These are phyloP conservation scores for Colletotrichum musicola DNA, from an alignment of 2,329 filamentous ascomycete genomes.

Conservation along the genomic window DNA sequence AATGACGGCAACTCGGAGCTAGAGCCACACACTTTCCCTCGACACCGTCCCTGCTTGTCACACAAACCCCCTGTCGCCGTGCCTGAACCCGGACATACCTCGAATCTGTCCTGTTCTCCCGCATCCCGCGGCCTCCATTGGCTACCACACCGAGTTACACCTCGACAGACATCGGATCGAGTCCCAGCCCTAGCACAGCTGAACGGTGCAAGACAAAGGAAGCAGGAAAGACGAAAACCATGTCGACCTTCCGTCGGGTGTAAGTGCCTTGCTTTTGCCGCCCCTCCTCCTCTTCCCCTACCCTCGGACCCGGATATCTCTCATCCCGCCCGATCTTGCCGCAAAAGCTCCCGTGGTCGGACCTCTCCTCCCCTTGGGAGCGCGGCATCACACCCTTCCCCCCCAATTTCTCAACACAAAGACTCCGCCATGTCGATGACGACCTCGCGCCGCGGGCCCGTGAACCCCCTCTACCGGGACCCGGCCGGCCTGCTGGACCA, in stretches of 20 bases:
- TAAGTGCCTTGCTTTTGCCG: conserved; percentile 17
- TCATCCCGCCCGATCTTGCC: conserved; percentile 3
- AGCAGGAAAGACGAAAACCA: conserved; percentile 2
- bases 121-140: conserved; percentile 3
- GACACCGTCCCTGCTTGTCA: conserved; percentile 9
- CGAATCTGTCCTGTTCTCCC: conserved; percentile 1
- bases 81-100: not conserved
- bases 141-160: not conserved
- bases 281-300: not conserved
- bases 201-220: not conserved
- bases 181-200: not conserved
- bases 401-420: conserved; percentile 31
- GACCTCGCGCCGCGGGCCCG: conserved; percentile 13
- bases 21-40: conserved; percentile 14
- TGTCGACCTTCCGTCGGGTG: conserved; percentile 36
- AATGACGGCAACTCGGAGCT: conserved; percentile 17
- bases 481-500: not conserved
- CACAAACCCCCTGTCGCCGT: not conserved
- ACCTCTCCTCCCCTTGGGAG: not conserved
- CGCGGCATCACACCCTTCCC: not conserved
- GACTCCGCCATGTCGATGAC: conserved; percentile 26
- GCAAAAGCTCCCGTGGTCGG: conserved; percentile 4
- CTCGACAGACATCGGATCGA: conserved; percentile 1
- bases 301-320: conserved; percentile 14
- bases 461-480: conserved; percentile 22